A percentile compares a stretch with the other conserved stretches of the same genome.
Conservation (phyloP, 495 filamentous ascomycete species). For the Aspergillus incahuasiensis region DNA sequence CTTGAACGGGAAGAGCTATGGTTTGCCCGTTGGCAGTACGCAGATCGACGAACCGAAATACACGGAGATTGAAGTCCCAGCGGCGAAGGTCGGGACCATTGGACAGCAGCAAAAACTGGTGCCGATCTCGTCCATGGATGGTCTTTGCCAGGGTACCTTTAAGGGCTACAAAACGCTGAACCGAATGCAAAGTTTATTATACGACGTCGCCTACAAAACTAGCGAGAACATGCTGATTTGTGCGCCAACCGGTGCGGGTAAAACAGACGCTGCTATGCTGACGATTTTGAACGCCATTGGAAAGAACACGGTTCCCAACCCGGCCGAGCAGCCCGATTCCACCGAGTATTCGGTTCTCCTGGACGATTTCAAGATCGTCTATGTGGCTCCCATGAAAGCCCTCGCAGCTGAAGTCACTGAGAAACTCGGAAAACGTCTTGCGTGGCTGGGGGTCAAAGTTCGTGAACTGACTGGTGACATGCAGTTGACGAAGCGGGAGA, state of each 20-base stretch:
- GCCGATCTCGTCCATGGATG: constrained; percentile 77
- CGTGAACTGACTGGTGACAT: constrained; percentile 96
- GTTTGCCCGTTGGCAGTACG: constrained; percentile 61
- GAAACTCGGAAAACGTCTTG: constrained; percentile 89
- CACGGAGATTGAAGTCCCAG: constrained; percentile 83
- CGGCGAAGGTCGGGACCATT: constrained; percentile 70
- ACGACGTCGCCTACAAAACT: constrained; percentile 91
- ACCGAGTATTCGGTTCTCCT: constrained; percentile 71
- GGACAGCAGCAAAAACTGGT: constrained; percentile 68
- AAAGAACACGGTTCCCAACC: constrained; percentile 77
- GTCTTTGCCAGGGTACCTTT: constrained; percentile 85
- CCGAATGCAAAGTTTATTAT: constrained; percentile 95
- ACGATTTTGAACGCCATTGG: constrained; percentile 84
- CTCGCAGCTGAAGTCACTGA: constrained; percentile 93
- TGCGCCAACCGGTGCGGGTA: constrained; percentile 96
- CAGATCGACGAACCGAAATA: constrained; percentile 65
- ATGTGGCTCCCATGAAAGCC: constrained; percentile 98
- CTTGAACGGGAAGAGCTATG: constrained; percentile 70
- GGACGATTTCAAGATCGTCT: constrained; percentile 96
- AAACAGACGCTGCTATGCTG: constrained; percentile 98
- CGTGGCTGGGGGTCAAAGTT: constrained; percentile 84
- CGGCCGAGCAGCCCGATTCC: constrained; percentile 65
- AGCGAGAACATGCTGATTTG: constrained; percentile 99
- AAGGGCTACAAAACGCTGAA: constrained; percentile 90
- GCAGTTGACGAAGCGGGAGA: constrained; percentile 96